Conservation (phyloP, 2,329 filamentous ascomycete genomes). For the Venturia effusa region DNA sequence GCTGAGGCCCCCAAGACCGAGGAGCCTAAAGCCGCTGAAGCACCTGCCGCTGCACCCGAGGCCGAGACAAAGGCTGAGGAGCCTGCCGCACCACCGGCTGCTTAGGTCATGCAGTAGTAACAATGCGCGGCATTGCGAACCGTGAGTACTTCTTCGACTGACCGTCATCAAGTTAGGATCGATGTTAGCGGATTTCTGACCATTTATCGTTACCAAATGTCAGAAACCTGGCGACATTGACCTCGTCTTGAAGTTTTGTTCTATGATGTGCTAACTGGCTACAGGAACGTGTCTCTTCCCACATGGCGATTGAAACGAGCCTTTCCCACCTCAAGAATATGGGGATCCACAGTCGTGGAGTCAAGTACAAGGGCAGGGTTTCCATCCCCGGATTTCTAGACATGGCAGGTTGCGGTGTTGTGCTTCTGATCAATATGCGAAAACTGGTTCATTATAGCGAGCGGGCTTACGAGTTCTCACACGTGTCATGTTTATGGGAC, state of each 20-base stretch:
- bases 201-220: not conserved
- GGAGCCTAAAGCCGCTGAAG: slow-evolving; percentile 5
- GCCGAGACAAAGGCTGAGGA: slow-evolving; percentile 9
- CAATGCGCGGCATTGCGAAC: not conserved
- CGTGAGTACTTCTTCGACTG: not conserved
- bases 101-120: not conserved
- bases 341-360: not conserved
- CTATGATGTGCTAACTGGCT: not conserved
- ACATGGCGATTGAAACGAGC: not conserved
- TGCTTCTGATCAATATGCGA: slow-evolving; percentile 3
- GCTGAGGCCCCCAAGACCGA: slow-evolving; percentile 11
- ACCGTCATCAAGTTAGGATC: not conserved
- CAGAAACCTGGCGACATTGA: not conserved
- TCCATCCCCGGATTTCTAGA: not conserved
- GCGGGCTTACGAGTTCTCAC: not conserved
- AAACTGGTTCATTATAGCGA: slow-evolving; percentile 2
- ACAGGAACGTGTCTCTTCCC: not conserved
- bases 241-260: not conserved
- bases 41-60: slow-evolving; percentile 1
- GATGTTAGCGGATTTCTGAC: not conserved
- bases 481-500: slow-evolving; percentile 2
- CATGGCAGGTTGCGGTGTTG: not conserved
- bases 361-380: not conserved
- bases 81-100: slow-evolving; percentile 7
- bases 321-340: not conserved